A percentile compares a stretch with the other conserved stretches of the same genome.
phyloP scores from a whole-genome alignment of 2,329 filamentous ascomycete genomes.

The Alternaria atra region DNA sequence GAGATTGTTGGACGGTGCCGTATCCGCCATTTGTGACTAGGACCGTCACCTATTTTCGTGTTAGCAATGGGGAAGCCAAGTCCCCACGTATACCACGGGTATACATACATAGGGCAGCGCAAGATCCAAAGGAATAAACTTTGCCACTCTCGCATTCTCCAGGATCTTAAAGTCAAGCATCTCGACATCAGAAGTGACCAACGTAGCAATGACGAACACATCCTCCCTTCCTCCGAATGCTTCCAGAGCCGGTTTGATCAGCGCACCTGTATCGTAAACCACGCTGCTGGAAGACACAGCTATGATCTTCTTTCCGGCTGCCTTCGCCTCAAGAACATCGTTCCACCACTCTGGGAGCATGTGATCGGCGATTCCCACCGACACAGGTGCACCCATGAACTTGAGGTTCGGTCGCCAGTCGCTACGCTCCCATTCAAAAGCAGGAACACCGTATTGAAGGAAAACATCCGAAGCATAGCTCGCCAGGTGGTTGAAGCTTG shows the following conservation, averaged over 20 bases:
- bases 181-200: constrained; percentile 40
- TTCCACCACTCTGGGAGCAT: constrained; percentile 58
- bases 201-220: constrained; percentile 47
- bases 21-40: constrained; percentile 62
- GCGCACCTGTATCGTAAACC: constrained; percentile 49
- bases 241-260: constrained; percentile 57
- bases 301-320: constrained; percentile 52
- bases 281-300: constrained; percentile 60
- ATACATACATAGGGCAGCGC: constrained; percentile 45
- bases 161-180: constrained; percentile 39
- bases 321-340: constrained; percentile 51
- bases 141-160: constrained; percentile 54
- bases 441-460: constrained; percentile 48
- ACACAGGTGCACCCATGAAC: constrained; percentile 52
- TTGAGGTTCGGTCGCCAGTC: constrained; percentile 53
- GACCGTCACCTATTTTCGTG: constrained; percentile 38
- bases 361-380: constrained; percentile 14
- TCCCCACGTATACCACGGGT: not conserved
- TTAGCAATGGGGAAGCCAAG: not conserved
- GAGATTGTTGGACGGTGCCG: constrained; percentile 57
- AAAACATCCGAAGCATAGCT: constrained; percentile 30
- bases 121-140: constrained; percentile 60
- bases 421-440: constrained; percentile 45
- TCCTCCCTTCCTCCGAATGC: constrained; percentile 55
- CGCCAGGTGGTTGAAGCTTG: constrained; percentile 32